Evolutionary conservation across 352 stramenopile species (phyloP), one percentile per base, ranked within the genome.

Genomic region (Pythium phragmitis): DNA sequence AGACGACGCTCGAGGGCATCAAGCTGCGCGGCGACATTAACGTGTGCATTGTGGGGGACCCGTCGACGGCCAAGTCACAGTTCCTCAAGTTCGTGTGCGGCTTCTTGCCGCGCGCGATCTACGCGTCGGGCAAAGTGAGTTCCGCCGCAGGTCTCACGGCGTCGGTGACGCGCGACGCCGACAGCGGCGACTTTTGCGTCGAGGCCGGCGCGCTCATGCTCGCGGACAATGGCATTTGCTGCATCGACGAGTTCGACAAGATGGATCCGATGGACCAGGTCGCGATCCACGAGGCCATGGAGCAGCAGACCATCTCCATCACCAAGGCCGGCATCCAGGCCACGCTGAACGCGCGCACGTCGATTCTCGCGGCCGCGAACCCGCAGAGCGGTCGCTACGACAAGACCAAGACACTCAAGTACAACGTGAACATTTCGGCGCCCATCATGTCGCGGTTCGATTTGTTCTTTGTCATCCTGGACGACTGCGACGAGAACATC

Each of bases 281-380:
- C 11, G 96, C 98, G 4, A 99, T 99, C 69, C 98, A 99, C 83
- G 96, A 99, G 69, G 98, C 98, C 7, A 99, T 99, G 97, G 98
- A 99, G 79, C 97, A 99, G 74, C 98, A 99, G 78, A 99, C 97
- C 14, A 98, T 99, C 37, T 90, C 80, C 4, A 99, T 99, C 60
- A 98, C 97, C 26, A 99, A 99, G 73, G 98, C 97, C 6, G 98
- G 98, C 16, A 99, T 99, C 69, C 96, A 98, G 17, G 98, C 97
- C 6, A 99, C 96, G 21, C 77, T 99, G 16, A 99, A 99, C 78
- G 97, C 98, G n/a, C 85, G 98, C 5, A 98, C 97, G 34, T 99
- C 96, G n/a, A 99, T 99, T 55, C 77, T 99, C n/a, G 98, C 98
- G 12, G 97, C 98, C 0, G 98, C 98, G 3, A 99, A 99, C 79